Evolutionary conservation across 352 stramenopile genomes (phyloP).

Genomic region (Phytophthora syringae): DNA sequence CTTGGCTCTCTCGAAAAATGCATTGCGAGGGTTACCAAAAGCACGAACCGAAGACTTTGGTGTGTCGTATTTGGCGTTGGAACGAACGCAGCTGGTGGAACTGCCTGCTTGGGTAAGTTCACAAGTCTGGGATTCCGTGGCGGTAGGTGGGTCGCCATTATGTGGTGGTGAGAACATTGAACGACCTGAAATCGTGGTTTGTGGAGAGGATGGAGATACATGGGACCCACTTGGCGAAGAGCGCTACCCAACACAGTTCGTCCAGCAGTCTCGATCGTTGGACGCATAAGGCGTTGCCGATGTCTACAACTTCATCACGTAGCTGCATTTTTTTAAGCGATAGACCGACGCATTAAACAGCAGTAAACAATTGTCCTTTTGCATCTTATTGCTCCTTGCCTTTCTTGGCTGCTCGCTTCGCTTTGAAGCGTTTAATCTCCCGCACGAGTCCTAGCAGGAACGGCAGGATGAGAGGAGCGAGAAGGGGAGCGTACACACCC

Average conservation of each 20-base stretch:
- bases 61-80: conserved; percentile 41
- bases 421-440: conserved; percentile 57
- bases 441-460: conserved; percentile 63
- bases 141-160: conserved; percentile 15
- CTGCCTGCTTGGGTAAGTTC: no score
- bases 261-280: neutral
- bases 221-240: conserved; percentile 23
- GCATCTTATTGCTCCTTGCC: conserved; percentile 25
- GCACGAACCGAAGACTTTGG: conserved; percentile 13
- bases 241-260: conserved; percentile 17
- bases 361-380: neutral
- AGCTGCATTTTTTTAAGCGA: no score
- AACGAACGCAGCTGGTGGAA: conserved; percentile 28
- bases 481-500: conserved; percentile 65
- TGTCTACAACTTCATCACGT: no score
- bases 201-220: conserved; percentile 7
- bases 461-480: conserved; percentile 65
- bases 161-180: conserved; percentile 3
- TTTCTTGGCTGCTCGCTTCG: conserved; percentile 42
- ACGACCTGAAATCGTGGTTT: neutral
- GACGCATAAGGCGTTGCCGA: no score
- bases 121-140: conserved; percentile 8
- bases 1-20: conserved; percentile 38
- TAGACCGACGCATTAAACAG: no score
- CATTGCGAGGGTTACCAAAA: conserved; percentile 29